Conservation (phyloP, 2,329 filamentous ascomycete genomes). For the Botryotinia globosa region DNA sequence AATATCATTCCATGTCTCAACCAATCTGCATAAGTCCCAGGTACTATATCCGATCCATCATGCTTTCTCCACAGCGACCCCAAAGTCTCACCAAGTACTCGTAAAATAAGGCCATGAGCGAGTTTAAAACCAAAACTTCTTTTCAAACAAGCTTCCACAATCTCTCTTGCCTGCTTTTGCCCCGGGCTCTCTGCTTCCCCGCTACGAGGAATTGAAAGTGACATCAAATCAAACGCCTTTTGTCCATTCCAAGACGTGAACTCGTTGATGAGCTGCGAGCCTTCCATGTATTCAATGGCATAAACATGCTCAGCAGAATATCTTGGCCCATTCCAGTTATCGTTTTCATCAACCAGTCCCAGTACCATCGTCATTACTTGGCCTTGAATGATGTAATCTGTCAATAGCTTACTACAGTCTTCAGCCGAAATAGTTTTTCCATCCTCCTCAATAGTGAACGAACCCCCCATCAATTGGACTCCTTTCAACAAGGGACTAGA, state of each 20-base stretch:
- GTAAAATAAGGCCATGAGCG: conserved; percentile 52
- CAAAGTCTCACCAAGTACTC: conserved; percentile 49
- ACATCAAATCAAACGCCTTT: conserved; percentile 51
- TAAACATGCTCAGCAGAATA: conserved; percentile 51
- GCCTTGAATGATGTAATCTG: conserved; percentile 57
- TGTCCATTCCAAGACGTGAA: conserved; percentile 51
- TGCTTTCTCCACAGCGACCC: conserved; percentile 53
- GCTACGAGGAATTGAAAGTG: conserved; percentile 40
- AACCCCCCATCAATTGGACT: conserved; percentile 40
- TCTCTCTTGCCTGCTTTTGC: conserved; percentile 48
- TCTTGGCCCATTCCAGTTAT: conserved; percentile 52
- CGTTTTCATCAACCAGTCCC: conserved; percentile 50
- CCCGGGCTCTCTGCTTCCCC: conserved; percentile 45
- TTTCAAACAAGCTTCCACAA: conserved; percentile 51
- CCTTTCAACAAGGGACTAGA: conserved; percentile 47
- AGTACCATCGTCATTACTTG: conserved; percentile 52
- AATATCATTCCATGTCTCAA: conserved; percentile 49
- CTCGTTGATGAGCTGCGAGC: conserved; percentile 52
- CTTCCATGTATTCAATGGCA: conserved; percentile 49
- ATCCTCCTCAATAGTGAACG: conserved; percentile 35
- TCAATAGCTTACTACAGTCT: conserved; percentile 45
- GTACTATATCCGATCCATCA: conserved; percentile 47
- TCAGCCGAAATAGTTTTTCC: conserved; percentile 41
- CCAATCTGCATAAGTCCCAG: conserved; percentile 55
- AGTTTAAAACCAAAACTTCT: conserved; percentile 55